Conservation (phyloP, 139 green algal genomes). For the Picochlorum sp. region DNA sequence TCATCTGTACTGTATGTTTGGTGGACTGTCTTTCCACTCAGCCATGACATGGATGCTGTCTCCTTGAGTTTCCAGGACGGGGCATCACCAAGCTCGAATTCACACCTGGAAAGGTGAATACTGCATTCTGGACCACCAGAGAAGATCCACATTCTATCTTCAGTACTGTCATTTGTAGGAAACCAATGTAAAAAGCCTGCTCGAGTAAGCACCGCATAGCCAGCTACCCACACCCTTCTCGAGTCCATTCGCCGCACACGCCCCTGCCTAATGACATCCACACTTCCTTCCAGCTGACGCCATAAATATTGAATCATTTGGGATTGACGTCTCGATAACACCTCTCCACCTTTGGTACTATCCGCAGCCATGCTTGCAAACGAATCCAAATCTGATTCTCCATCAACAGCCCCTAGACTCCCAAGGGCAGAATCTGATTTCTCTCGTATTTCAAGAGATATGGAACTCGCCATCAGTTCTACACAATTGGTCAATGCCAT, state of each 20-base stretch:
- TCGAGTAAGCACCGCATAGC: slow-evolving; percentile 59
- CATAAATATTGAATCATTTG: slow-evolving; percentile 38
- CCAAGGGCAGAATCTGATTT: not conserved
- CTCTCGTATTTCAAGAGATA: not conserved
- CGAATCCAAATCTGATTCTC: slow-evolving; percentile 20
- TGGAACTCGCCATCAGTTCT: not conserved
- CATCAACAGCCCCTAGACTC: slow-evolving; percentile 9
- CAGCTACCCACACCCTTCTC: slow-evolving; percentile 33
- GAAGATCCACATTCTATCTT: not conserved
- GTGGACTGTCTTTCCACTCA: slow-evolving; percentile 17
- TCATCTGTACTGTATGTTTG: slow-evolving; percentile 29
- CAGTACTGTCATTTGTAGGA: not conserved
- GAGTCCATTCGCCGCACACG: slow-evolving; percentile 45
- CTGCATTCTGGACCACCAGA: slow-evolving; percentile 4
- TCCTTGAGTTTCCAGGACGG: slow-evolving; percentile 55
- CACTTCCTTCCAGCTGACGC: slow-evolving; percentile 53
- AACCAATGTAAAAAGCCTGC: slow-evolving; percentile 60
- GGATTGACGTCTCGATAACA: slow-evolving; percentile 43
- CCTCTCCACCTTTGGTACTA: slow-evolving; percentile 22
- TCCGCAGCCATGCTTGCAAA: slow-evolving; percentile 15
- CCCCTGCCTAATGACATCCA: slow-evolving; percentile 58
- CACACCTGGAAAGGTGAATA: slow-evolving; percentile 34
- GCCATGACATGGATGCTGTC: slow-evolving; percentile 9
- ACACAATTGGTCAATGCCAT: slow-evolving; percentile 13
- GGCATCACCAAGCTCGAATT: slow-evolving; percentile 49